Percentiles rank a stretch among this genome's conserved stretches.
Conservation (phyloP, 2,329 filamentous ascomycete species). For the Colletotrichum orchidophilum region DNA sequence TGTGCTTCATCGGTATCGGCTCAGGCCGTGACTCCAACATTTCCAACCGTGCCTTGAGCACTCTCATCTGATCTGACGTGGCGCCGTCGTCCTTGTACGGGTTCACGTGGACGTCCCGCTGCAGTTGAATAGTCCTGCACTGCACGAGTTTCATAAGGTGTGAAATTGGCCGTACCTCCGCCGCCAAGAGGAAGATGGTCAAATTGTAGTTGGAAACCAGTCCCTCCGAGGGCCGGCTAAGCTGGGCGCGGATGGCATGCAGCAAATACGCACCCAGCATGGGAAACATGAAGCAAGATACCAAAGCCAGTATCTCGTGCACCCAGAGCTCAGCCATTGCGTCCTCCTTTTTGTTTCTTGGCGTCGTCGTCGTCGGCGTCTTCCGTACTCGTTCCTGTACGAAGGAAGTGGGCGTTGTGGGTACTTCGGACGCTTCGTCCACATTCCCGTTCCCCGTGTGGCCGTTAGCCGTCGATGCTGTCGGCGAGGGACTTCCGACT, state of each 20-base stretch:
- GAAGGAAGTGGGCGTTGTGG: conserved; percentile 47
- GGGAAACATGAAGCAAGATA: conserved; percentile 83
- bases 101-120: conserved; percentile 72
- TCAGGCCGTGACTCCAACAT: conserved; percentile 70
- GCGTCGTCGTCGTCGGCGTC: conserved; percentile 15
- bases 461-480: conserved; percentile 15
- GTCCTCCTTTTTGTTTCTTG: conserved; percentile 40
- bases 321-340: conserved; percentile 73
- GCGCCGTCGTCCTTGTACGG: conserved; percentile 50
- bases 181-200: conserved; percentile 86
- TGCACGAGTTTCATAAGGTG: conserved; percentile 86
- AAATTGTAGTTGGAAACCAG: conserved; percentile 94
- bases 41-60: conserved; percentile 73
- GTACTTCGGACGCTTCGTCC: conserved; percentile 39
- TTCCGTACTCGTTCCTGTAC: conserved; percentile 34
- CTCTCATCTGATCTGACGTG: conserved; percentile 54
- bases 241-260: conserved; percentile 80
- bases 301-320: conserved; percentile 79
- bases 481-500: conserved; percentile 20
- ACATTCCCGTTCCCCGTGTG: conserved; percentile 28
- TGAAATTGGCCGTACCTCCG: conserved; percentile 84
- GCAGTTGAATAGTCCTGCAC: conserved; percentile 81
- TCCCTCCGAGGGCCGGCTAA: conserved; percentile 85
- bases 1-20: conserved; percentile 41
- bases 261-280: conserved; percentile 83